phyloP scores from a whole-genome alignment of 2,329 filamentous ascomycete genomes.

The Verticillium albo-atrum region DNA sequence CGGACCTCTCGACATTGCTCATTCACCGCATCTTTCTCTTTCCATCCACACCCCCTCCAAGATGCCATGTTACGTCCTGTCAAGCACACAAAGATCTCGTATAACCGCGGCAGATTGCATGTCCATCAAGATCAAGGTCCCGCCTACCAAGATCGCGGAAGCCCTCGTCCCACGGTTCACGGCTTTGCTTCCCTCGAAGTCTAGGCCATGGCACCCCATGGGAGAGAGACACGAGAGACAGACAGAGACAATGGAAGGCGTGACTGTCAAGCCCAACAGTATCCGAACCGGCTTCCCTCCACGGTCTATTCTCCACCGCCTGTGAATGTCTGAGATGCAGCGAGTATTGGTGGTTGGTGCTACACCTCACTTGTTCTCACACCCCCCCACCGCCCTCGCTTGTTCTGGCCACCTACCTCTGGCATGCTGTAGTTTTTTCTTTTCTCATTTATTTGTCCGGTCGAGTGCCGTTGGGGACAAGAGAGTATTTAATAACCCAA shows the following conservation, averaged over 20 bases:
- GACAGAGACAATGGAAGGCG: background rate
- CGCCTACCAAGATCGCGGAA: constrained; percentile 14
- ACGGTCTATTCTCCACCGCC: constrained; percentile 6
- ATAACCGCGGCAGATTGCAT: constrained; percentile 15
- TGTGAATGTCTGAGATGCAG: constrained; percentile 13
- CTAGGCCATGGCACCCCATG: background rate
- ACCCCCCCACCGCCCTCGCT: constrained; percentile 14
- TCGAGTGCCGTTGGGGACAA: background rate
- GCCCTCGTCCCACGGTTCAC: constrained; percentile 9
- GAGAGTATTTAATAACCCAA: background rate
- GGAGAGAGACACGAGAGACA: background rate
- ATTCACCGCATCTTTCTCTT: background rate
- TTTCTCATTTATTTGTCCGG: background rate
- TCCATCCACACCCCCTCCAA: background rate
- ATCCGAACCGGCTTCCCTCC: constrained; percentile 5
- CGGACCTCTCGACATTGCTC: background rate
- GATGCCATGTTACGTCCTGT: background rate
- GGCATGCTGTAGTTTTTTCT: constrained; percentile 9
- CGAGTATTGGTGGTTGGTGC: constrained; percentile 13
- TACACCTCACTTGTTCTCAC: background rate
- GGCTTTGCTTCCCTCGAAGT: background rate
- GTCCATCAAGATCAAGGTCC: constrained; percentile 12
- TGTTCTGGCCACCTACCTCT: constrained; percentile 5
- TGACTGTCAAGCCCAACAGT: constrained; percentile 1
- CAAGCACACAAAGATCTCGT: constrained; percentile 11